A percentile compares a stretch with the other conserved stretches of the same genome.
These are phyloP conservation scores for Fusarium sp. DNA, from an alignment of 2,329 filamentous ascomycete genomes.

Conservation along the genomic window DNA sequence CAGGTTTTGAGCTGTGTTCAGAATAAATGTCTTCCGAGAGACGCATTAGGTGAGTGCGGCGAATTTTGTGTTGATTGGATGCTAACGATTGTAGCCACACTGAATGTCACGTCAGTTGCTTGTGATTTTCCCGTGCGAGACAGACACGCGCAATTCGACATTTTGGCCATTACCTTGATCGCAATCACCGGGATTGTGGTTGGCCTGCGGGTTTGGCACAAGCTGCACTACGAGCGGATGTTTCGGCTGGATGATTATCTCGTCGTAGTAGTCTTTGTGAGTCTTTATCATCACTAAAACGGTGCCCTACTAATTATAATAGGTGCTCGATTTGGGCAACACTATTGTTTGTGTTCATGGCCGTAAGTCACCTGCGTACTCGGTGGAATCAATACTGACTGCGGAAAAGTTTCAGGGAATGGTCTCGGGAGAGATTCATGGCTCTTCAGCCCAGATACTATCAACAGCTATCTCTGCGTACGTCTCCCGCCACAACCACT, in stretches of 20 bases:
- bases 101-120: not conserved
- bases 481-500: rapidly evolving
- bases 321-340: not conserved
- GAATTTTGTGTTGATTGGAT: rapidly evolving
- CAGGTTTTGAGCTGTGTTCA: not conserved
- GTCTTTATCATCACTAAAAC: rapidly evolving
- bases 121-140: slow-evolving; percentile 3
- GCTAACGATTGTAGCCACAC: not conserved
- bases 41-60: not conserved
- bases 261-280: not conserved
- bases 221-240: not conserved
- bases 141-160: not conserved
- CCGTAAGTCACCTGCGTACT: not conserved
- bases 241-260: not conserved
- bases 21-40: not conserved
- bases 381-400: not conserved
- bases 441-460: not conserved
- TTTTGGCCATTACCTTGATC: not conserved
- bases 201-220: not conserved
- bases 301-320: rapidly evolving
- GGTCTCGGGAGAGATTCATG: slow-evolving; percentile 12
- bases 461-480: not conserved
- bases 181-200: not conserved
- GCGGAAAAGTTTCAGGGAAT: not conserved
- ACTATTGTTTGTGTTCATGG: not conserved